A percentile compares a stretch with the other conserved stretches of the same genome.
phyloP scores from a whole-genome alignment of 768 basidiomycete genomes.

The Suillus hirtellus region DNA sequence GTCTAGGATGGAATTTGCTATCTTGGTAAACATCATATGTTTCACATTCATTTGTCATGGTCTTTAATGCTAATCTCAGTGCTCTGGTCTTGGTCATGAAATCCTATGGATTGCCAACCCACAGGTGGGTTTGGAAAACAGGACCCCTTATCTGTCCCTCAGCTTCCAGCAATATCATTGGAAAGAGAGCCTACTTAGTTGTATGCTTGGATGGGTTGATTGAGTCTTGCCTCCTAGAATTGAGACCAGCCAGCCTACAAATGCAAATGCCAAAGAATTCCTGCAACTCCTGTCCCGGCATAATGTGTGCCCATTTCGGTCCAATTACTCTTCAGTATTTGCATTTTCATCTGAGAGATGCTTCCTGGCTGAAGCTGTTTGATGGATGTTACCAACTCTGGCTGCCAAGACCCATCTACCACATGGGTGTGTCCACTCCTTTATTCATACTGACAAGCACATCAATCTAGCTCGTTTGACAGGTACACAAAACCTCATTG shows the following conservation, averaged over 20 bases:
- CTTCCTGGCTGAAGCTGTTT: background rate
- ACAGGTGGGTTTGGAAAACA: constrained; percentile 1
- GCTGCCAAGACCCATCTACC: background rate
- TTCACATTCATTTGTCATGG: background rate
- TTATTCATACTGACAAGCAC: background rate
- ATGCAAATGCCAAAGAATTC: background rate
- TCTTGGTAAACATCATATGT: background rate
- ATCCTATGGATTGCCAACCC: background rate
- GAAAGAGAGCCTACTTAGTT: background rate
- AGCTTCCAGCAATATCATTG: background rate
- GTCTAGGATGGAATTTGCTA: background rate
- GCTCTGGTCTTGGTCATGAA: background rate
- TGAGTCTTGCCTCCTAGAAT: background rate
- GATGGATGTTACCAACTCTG: background rate
- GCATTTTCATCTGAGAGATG: background rate
- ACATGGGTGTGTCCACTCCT: background rate
- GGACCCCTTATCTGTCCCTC: background rate
- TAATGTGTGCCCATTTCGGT: background rate
- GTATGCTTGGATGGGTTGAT: background rate
- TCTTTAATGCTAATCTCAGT: background rate
- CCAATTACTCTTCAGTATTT: background rate
- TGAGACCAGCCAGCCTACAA: background rate
- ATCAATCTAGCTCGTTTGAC: background rate
- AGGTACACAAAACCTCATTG: background rate
- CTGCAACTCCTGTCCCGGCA: background rate